Evolutionary conservation across 208 protist species (phyloP).

Genomic region (Jaenimonas drosophilae): DNA sequence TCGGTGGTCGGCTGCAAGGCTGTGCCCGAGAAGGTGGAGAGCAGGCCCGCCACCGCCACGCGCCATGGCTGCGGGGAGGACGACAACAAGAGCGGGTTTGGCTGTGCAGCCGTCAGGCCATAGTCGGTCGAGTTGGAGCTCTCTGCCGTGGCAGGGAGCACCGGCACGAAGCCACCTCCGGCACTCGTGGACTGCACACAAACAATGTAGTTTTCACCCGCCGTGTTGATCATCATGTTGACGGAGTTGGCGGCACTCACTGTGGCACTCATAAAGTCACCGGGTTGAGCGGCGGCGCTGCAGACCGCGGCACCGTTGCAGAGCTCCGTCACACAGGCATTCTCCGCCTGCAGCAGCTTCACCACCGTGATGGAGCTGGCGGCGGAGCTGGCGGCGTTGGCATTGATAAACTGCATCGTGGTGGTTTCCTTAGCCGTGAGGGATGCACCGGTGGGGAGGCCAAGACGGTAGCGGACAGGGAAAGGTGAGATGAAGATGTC

Average conservation of each 20-base stretch:
- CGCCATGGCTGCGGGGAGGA: constrained; percentile 46
- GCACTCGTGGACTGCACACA: constrained; percentile 33
- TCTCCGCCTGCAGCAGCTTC: constrained; percentile 43
- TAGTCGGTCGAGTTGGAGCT: constrained; percentile 22
- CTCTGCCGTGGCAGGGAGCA: constrained; percentile 17
- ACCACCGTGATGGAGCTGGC: constrained; percentile 11
- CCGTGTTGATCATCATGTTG: constrained; percentile 11
- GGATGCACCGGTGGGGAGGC: constrained; percentile 6
- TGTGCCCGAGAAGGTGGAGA: constrained; percentile 38
- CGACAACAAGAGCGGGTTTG: constrained; percentile 22
- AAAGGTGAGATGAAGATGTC: constrained; percentile 60
- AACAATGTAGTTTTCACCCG: constrained; percentile 40
- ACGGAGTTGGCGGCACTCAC: constrained; percentile 12
- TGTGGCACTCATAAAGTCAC: constrained; percentile 38
- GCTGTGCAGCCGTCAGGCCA: constrained; percentile 27
- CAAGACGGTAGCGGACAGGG: constrained; percentile 39
- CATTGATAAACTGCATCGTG: constrained; percentile 30
- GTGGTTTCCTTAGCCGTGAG: constrained; percentile 52
- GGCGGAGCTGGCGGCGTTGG: constrained; percentile 12
- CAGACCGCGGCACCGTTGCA: constrained; percentile 47
- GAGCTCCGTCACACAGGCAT: constrained; percentile 42
- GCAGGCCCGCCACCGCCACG: constrained; percentile 35
- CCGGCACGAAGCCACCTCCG: constrained; percentile 37
- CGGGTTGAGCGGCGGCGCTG: constrained; percentile 7
- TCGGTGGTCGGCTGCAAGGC: constrained; percentile 34